These are phyloP conservation scores for Saturnispora dispora DNA, from an alignment of 805 yeast species.

Conservation along the genomic window DNA sequence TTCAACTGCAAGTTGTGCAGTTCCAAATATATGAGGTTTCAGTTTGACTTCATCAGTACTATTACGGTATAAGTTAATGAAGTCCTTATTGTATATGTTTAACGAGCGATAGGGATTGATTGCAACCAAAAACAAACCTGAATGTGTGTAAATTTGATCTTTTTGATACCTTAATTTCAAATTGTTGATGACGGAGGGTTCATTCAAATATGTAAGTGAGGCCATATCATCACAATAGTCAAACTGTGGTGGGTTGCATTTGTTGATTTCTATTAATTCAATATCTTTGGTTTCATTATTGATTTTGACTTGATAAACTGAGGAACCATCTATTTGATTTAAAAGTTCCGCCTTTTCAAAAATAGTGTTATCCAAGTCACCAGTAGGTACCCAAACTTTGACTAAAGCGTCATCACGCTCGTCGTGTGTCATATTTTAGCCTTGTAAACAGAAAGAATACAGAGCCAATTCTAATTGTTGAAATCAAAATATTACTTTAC, in stretches of 20 bases:
- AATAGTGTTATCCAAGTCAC: constrained; percentile 36
- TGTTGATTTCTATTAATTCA: constrained; percentile 38
- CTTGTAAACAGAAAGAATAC: background rate
- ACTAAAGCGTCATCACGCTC: background rate
- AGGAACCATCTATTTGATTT: constrained; percentile 28
- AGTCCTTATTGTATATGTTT: constrained; percentile 57
- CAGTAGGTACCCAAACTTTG: background rate
- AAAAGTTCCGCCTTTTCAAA: constrained; percentile 55
- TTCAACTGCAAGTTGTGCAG: constrained; percentile 78
- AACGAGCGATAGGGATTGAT: constrained; percentile 81
- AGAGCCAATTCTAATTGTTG: background rate
- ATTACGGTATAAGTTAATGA: constrained; percentile 39
- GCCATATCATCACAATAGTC: constrained; percentile 94
- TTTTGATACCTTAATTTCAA: constrained; percentile 65
- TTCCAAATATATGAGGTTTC: constrained; percentile 86
- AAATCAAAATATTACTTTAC: background rate
- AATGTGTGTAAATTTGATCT: constrained; percentile 82
- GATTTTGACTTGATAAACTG: constrained; percentile 21
- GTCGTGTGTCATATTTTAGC: background rate
- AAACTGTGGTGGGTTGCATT: constrained; percentile 82
- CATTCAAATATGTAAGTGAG: constrained; percentile 85
- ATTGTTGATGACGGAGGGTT: constrained; percentile 90
- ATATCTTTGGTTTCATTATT: background rate
- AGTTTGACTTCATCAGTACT: constrained; percentile 3
- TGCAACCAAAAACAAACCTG: constrained; percentile 92